A percentile compares a stretch with the other conserved stretches of the same genome.
Conservation (phyloP, 2,329 filamentous ascomycete species). For the Arthrobotrys sphaeroides region DNA sequence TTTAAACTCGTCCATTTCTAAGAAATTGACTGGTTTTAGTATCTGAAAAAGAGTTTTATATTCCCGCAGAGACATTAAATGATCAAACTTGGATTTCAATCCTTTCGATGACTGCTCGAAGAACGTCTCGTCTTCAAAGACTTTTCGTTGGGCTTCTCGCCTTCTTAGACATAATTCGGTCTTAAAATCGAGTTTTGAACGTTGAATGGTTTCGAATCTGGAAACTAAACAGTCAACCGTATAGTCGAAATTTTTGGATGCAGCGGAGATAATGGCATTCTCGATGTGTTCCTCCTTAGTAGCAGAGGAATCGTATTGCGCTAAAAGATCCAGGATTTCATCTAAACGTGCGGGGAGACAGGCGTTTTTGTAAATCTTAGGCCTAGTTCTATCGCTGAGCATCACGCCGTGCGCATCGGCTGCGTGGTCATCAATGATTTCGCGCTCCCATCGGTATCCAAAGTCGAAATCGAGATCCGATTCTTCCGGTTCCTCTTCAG, state of each 20-base stretch:
- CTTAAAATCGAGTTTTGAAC: neutral
- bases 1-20: conserved; percentile 16
- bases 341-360: neutral
- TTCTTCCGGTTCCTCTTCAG: neutral
- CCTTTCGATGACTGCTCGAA: neutral
- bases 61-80: conserved; percentile 19
- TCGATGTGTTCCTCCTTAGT: conserved; percentile 5
- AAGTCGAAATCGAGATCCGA: too few species aligned
- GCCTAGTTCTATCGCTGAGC: neutral
- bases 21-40: neutral
- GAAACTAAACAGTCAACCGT: conserved; percentile 6
- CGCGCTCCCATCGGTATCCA: too few species aligned
- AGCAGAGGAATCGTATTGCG: conserved; percentile 1
- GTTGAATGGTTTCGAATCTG: neutral
- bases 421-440: neutral
- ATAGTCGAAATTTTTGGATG: conserved; percentile 21
- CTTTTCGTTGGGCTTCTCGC: neutral
- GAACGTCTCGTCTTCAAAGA: neutral
- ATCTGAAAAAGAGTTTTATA: neutral
- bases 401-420: neutral
- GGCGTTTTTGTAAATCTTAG: neutral
- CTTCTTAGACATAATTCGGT: neutral
- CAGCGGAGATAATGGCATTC: neutral
- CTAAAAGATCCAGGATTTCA: conserved; percentile 4
- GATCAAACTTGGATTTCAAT: conserved; percentile 5